Conservation (phyloP, 2,329 filamentous ascomycete genomes). For the Plectosphaerella plurivora region DNA sequence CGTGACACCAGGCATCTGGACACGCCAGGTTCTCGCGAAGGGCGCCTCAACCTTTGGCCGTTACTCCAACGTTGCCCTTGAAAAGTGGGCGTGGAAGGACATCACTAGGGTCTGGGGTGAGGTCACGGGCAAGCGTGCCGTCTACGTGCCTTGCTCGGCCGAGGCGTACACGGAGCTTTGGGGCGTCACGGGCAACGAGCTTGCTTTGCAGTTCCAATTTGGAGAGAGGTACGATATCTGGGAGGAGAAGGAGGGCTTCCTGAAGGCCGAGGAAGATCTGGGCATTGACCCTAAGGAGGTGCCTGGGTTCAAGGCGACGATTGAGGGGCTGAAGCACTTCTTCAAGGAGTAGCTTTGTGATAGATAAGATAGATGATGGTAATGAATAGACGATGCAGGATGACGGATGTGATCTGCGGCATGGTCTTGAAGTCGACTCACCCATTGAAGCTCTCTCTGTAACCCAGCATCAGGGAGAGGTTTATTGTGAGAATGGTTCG, state of each 20-base stretch:
- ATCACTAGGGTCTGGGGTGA: slow-evolving; percentile 17
- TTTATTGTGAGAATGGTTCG: too few species aligned
- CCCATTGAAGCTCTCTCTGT: too few species aligned
- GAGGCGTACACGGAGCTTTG: slow-evolving; percentile 14
- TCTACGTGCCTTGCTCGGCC: slow-evolving; percentile 12
- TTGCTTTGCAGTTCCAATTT: slow-evolving; percentile 17
- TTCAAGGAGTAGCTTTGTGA: slow-evolving; percentile 2
- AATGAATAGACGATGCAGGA: too few species aligned
- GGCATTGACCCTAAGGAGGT: slow-evolving; percentile 14
- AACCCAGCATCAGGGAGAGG: too few species aligned
- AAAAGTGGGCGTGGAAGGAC: slow-evolving; percentile 15
- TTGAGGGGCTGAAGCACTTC: slow-evolving; percentile 11
- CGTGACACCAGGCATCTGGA: slow-evolving; percentile 19
- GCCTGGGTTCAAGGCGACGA: slow-evolving; percentile 13
- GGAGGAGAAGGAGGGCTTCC: slow-evolving; percentile 11
- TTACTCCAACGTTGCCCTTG: slow-evolving; percentile 17
- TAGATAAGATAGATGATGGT: too few species aligned
- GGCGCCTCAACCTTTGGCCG: slow-evolving; percentile 11
- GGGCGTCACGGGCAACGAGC: slow-evolving; percentile 14
- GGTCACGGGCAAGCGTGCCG: slow-evolving; percentile 15
- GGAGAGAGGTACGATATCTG: slow-evolving; percentile 16
- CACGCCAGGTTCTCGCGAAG: slow-evolving; percentile 13
- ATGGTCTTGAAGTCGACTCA: too few species aligned
- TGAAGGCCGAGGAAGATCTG: slow-evolving; percentile 12
- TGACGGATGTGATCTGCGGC: too few species aligned